Evolutionary conservation across 257 asterid species (phyloP).

Genomic region (Rauvolfia tetraphylla): DNA sequence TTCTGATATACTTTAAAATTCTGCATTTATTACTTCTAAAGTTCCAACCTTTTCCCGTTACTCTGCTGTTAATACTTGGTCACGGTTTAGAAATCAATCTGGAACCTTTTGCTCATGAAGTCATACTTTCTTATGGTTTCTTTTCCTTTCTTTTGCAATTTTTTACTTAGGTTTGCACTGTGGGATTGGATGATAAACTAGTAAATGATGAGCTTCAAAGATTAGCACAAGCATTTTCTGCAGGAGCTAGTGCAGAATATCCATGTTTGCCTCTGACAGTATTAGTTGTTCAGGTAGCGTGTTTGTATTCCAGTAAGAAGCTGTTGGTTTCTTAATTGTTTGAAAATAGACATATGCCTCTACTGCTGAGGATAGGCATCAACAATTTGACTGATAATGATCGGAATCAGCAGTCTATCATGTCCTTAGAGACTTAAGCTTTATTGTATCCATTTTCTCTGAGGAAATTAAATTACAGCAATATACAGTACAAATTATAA

Average conservation of each 20-base stretch:
- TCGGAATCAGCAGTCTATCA: not conserved
- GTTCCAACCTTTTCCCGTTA: not conserved
- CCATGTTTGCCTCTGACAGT: conserved; percentile 69
- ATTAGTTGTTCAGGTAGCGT: conserved; percentile 75
- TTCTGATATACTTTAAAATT: not conserved
- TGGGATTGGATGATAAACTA: conserved; percentile 51
- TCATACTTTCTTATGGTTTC: not conserved
- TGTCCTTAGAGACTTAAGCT: not conserved
- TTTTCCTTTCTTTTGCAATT: not conserved
- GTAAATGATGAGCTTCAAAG: conserved; percentile 59
- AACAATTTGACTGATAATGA: not conserved
- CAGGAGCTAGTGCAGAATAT: conserved; percentile 51
- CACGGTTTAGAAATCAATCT: not conserved
- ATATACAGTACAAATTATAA: not conserved
- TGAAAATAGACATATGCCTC: not conserved
- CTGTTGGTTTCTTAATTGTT: not conserved
- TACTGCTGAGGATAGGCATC: not conserved
- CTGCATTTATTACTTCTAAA: not conserved
- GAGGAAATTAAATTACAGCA: not conserved
- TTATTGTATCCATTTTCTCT: not conserved
- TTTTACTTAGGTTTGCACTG: conserved; percentile 56
- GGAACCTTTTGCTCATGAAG: not conserved
- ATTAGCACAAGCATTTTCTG: conserved; percentile 67
- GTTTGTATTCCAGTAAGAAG: not conserved
- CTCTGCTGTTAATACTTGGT: not conserved